A percentile compares a stretch with the other conserved stretches of the same genome.
These are phyloP conservation scores for Brettanomyces sp. DNA, from an alignment of 805 yeast species.

Conservation along the genomic window DNA sequence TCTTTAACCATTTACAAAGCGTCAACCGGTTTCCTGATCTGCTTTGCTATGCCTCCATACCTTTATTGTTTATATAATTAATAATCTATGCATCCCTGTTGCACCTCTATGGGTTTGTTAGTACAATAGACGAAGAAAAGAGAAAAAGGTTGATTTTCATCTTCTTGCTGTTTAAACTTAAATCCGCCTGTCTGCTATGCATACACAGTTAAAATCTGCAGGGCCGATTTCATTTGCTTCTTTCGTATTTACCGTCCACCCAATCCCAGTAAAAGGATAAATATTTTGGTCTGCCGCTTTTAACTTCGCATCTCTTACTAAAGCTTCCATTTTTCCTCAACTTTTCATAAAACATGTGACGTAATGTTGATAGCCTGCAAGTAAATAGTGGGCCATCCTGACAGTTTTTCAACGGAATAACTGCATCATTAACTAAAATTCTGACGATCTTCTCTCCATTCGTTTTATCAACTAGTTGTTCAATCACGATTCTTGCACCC, in stretches of 20 bases:
- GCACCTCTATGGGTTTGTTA: too few species aligned
- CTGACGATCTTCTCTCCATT: conserved; percentile 32
- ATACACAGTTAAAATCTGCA: too few species aligned
- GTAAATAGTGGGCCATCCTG: conserved; percentile 44
- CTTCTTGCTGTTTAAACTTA: too few species aligned
- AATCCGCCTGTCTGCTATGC: too few species aligned
- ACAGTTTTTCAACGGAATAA: conserved; percentile 40
- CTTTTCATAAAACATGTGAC: conserved; percentile 6
- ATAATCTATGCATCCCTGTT: too few species aligned
- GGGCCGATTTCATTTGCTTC: background rate
- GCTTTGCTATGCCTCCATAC: too few species aligned
- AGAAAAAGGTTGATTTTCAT: too few species aligned
- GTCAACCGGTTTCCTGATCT: too few species aligned
- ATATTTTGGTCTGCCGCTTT: conserved; percentile 8
- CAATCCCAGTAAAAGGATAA: conserved; percentile 22
- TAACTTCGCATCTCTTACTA: conserved; percentile 12
- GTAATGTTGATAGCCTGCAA: conserved; percentile 20
- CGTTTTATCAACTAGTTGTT: conserved; percentile 31
- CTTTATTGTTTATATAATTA: too few species aligned
- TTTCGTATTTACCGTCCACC: background rate
- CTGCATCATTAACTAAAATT: conserved; percentile 43
- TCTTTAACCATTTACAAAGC: too few species aligned
- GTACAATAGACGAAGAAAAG: too few species aligned
- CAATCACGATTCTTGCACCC: conserved; percentile 47
- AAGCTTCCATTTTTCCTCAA: conserved; percentile 5